A percentile compares a stretch with the other conserved stretches of the same genome.
These are phyloP conservation scores for Zizania latifolia DNA, from an alignment of 176 grass and related monocot species.

Conservation along the genomic window DNA sequence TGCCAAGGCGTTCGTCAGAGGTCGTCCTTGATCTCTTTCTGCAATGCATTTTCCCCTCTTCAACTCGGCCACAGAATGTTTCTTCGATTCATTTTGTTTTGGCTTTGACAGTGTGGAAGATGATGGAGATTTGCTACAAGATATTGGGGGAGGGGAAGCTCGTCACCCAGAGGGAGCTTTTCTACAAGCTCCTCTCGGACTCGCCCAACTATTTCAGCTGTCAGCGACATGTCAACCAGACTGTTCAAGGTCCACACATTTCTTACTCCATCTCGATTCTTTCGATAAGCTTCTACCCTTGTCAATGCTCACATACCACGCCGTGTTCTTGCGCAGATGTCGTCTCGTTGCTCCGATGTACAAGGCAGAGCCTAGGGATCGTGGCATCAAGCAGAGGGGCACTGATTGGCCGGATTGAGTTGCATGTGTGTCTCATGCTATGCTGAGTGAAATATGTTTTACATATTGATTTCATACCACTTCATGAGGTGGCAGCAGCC, in stretches of 20 bases:
- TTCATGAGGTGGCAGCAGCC: neutral
- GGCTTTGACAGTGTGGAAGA: slow-evolving; percentile 69
- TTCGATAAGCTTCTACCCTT: neutral
- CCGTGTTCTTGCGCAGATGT: slow-evolving; percentile 51
- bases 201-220: slow-evolving; percentile 72
- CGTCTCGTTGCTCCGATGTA: slow-evolving; percentile 75
- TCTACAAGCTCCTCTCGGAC: slow-evolving; percentile 76
- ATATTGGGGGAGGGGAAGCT: slow-evolving; percentile 75
- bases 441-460: slow-evolving; percentile 13
- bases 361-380: slow-evolving; percentile 85
- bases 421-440: slow-evolving; percentile 43
- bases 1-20: slow-evolving; percentile 65
- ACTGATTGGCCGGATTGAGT: slow-evolving; percentile 58
- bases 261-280: neutral
- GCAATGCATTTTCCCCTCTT: neutral
- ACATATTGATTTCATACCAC: neutral
- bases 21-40: slow-evolving; percentile 7
- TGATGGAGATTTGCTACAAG: slow-evolving; percentile 79
- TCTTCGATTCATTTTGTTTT: neutral
- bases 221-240: slow-evolving; percentile 58
- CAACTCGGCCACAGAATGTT: neutral
- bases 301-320: neutral
- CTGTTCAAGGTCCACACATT: slow-evolving; percentile 51
- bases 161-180: slow-evolving; percentile 68
- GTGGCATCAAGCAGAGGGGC: slow-evolving; percentile 88